Conservation (phyloP, 2,329 filamentous ascomycete species). For the Colletotrichum plurivorum region DNA sequence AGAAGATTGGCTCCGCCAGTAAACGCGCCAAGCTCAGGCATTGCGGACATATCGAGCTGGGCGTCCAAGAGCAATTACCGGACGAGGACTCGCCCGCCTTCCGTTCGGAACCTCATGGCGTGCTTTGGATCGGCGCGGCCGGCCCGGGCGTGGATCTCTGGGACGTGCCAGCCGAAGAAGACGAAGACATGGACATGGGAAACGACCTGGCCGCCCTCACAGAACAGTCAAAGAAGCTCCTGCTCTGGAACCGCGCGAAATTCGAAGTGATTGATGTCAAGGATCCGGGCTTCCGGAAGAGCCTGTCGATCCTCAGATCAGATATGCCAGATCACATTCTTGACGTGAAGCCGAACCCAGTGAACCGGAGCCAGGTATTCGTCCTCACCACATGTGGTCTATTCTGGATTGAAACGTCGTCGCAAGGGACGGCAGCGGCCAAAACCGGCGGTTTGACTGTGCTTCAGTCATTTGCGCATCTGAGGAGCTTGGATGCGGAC, state of each 20-base stretch:
- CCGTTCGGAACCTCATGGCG: conserved; percentile 56
- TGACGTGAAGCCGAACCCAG: conserved; percentile 65
- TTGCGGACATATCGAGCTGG: conserved; percentile 61
- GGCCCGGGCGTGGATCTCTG: conserved; percentile 43
- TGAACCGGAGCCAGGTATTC: conserved; percentile 64
- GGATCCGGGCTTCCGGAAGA: conserved; percentile 44
- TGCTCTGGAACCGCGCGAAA: conserved; percentile 54
- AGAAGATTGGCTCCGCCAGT: conserved; percentile 51
- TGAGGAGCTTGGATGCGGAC: conserved; percentile 54
- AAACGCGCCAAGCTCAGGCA: conserved; percentile 51
- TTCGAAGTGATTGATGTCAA: conserved; percentile 55
- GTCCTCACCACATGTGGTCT: conserved; percentile 70
- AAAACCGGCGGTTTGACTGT: conserved; percentile 45
- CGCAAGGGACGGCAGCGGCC: conserved; percentile 25
- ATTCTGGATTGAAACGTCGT: conserved; percentile 61
- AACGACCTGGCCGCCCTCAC: conserved; percentile 27
- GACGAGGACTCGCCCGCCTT: conserved; percentile 44
- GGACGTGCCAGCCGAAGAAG: conserved; percentile 41
- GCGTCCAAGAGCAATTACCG: conserved; percentile 53
- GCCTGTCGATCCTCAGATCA: conserved; percentile 46
- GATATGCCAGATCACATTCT: conserved; percentile 62
- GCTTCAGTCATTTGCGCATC: conserved; percentile 61
- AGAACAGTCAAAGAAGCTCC: conserved; percentile 42
- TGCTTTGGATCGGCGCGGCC: conserved; percentile 57
- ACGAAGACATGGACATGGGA: conserved; percentile 30